Percentiles rank a stretch among this genome's conserved stretches.
These are phyloP conservation scores for Terana coerulea DNA, from an alignment of 768 basidiomycete species.

Conservation along the genomic window DNA sequence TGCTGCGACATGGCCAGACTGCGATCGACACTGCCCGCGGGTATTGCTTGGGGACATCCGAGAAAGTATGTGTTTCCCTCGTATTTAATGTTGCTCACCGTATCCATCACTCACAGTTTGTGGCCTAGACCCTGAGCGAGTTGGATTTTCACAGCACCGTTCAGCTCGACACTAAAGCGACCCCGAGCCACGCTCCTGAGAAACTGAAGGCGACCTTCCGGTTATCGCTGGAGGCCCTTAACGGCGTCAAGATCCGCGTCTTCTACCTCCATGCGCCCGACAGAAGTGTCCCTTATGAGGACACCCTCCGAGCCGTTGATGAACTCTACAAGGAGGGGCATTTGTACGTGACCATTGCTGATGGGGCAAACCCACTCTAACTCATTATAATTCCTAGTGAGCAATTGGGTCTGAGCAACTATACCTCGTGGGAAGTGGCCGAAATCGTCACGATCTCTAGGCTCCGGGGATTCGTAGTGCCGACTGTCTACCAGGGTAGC, in stretches of 20 bases:
- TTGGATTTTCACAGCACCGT: not conserved
- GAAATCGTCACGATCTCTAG: constrained; percentile 57
- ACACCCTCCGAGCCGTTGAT: constrained; percentile 37
- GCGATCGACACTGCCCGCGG: constrained; percentile 48
- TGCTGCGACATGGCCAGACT: constrained; percentile 37
- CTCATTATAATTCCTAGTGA: constrained; percentile 31
- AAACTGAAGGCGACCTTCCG: constrained; percentile 42
- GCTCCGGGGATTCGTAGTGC: constrained; percentile 48
- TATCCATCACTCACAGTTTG: not conserved
- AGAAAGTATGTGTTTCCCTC: constrained; percentile 34
- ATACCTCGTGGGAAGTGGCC: constrained; percentile 55
- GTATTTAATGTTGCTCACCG: constrained; percentile 10
- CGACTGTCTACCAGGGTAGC: constrained; percentile 54
- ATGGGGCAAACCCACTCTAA: not conserved
- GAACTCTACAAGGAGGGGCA: constrained; percentile 36
- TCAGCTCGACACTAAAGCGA: constrained; percentile 14
- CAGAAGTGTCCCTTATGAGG: constrained; percentile 50
- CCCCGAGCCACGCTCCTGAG: constrained; percentile 36
- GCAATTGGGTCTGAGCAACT: constrained; percentile 64
- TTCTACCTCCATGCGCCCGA: constrained; percentile 64
- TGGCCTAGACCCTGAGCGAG: not conserved
- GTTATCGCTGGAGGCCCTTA: constrained; percentile 43
- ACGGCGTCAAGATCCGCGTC: constrained; percentile 42
- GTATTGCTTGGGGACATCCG: constrained; percentile 53
- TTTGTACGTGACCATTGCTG: constrained; percentile 35